Evolutionary conservation across 2,329 filamentous ascomycete genomes (phyloP).

Genomic region (Aspergillus ustus): DNA sequence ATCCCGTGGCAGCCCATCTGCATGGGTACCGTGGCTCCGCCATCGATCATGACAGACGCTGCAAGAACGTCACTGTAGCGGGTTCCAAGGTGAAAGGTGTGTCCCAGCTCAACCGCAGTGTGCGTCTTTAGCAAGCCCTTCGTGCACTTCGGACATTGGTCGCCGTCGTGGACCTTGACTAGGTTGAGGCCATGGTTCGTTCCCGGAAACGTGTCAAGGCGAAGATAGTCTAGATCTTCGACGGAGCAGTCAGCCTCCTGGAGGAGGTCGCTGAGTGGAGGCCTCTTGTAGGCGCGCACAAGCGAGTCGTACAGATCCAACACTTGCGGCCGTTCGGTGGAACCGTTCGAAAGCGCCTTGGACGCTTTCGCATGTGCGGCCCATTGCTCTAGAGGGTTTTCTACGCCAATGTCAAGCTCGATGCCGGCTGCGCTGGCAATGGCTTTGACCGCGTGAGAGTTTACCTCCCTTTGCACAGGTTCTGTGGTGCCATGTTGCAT

Average conservation of each 20-base stretch:
- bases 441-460: conserved; percentile 68
- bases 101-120: conserved; percentile 84
- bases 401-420: conserved; percentile 72
- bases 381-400: conserved; percentile 63
- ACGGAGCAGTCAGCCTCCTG: conserved; percentile 31
- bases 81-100: conserved; percentile 92
- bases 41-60: conserved; percentile 61
- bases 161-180: conserved; percentile 67
- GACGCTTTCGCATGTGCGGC: conserved; percentile 39
- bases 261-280: conserved; percentile 43
- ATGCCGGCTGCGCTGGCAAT: conserved; percentile 56
- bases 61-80: conserved; percentile 79
- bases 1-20: conserved; percentile 98
- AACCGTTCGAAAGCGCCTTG: conserved; percentile 10
- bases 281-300: conserved; percentile 44
- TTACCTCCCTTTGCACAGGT: conserved; percentile 50
- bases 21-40: conserved; percentile 56
- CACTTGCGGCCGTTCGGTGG: conserved; percentile 37
- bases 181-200: conserved; percentile 61
- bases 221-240: conserved; percentile 40
- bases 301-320: conserved; percentile 48
- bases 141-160: conserved; percentile 73
- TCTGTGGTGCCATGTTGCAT: conserved; percentile 36
- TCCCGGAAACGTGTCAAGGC: conserved; percentile 43
- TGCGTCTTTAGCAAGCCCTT: conserved; percentile 66